Evolutionary conservation across 257 asterid genomes (phyloP).

Genomic region (Solanum sitiens): DNA sequence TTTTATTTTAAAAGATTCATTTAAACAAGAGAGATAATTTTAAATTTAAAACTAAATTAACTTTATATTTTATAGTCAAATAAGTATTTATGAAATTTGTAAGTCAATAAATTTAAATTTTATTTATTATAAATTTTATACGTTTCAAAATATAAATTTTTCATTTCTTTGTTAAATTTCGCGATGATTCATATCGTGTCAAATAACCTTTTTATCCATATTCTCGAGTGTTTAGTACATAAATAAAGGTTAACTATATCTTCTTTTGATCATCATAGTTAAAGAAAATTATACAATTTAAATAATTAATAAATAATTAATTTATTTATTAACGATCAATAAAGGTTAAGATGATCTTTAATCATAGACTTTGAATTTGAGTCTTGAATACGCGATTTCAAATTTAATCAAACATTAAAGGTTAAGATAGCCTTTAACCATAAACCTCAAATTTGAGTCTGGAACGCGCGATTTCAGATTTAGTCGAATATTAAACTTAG

Average conservation of each 20-base stretch:
- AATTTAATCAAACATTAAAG: too few relatives aligned
- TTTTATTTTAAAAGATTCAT: neutral
- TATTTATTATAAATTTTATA: neutral
- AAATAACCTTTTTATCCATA: neutral
- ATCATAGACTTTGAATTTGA: rapidly evolving
- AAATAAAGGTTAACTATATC: neutral
- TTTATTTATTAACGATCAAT: neutral
- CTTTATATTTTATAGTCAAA: neutral
- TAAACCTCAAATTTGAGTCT: too few relatives aligned
- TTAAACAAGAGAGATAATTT: neutral
- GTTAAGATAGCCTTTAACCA: too few relatives aligned
- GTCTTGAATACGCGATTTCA: too few relatives aligned
- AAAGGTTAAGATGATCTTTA: too few relatives aligned
- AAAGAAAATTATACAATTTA: rapidly evolving
- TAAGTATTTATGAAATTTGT: too few relatives aligned
- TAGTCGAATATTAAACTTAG: neutral
- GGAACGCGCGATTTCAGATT: too few relatives aligned
- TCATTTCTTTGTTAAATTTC: neutral
- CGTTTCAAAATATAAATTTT: neutral
- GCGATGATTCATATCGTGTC: neutral
- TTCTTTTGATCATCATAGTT: neutral
- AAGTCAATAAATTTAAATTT: neutral
- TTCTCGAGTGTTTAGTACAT: neutral
- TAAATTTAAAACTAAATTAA: neutral
- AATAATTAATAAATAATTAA: neutral